Conservation (phyloP, 2,329 filamentous ascomycete genomes). For the Colletotrichum brevisporum region DNA sequence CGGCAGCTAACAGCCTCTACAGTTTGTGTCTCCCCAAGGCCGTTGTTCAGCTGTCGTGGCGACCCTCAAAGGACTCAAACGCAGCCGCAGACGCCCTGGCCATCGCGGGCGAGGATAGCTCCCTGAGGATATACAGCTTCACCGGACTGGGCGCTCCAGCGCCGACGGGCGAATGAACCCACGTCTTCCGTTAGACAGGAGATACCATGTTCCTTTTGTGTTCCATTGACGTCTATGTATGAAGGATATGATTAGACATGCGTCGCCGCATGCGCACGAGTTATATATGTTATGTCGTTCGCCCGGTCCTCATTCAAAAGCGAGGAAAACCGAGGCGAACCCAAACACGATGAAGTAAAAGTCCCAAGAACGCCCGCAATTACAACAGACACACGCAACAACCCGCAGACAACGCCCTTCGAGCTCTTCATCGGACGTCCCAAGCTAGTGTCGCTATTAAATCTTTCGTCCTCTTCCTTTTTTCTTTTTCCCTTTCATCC, state of each 20-base stretch:
- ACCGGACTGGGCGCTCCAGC: not conserved
- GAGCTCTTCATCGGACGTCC: constrained; percentile 39
- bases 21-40: constrained; percentile 74
- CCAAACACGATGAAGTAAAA: constrained; percentile 22
- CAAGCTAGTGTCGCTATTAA: constrained; percentile 25
- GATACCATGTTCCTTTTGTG: not conserved
- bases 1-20: constrained; percentile 25
- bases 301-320: constrained; percentile 19
- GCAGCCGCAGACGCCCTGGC: constrained; percentile 55
- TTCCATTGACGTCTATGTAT: constrained; percentile 33
- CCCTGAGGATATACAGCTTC: constrained; percentile 70
- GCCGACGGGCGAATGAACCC: constrained; percentile 18
- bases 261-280: constrained; percentile 26
- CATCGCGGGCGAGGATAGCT: constrained; percentile 73
- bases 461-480: not conserved
- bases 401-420: constrained; percentile 29
- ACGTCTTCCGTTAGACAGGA: not conserved
- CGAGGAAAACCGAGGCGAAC: not conserved
- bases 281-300: constrained; percentile 22
- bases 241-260: constrained; percentile 41
- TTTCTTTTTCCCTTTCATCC: constrained; percentile 11
- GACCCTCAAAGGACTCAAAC: constrained; percentile 57
- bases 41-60: constrained; percentile 79
- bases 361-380: constrained; percentile 22
- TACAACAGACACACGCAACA: not conserved